A percentile compares a stretch with the other conserved stretches of the same genome.
Evolutionary conservation across 257 asterid species (phyloP).

Genomic region (Fraxinus pennsylvanica): DNA sequence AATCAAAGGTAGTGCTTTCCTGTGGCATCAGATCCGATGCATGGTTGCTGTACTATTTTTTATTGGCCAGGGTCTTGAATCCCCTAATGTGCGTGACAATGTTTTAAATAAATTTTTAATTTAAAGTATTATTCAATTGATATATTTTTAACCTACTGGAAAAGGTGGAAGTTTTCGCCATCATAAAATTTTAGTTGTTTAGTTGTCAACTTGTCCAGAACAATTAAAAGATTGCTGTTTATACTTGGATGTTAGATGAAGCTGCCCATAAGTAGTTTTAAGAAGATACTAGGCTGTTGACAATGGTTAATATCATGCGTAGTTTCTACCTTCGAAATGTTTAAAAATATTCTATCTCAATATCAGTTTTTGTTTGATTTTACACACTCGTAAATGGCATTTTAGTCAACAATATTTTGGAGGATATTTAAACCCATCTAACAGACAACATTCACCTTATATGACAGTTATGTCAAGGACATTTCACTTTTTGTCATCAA

Average conservation of each 20-base stretch:
- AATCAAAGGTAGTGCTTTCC: slow-evolving; percentile 93
- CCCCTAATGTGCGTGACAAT: slow-evolving; percentile 67
- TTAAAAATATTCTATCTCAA: not conserved
- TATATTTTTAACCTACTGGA: not conserved
- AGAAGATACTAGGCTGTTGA: slow-evolving; percentile 5
- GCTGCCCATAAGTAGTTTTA: slow-evolving; percentile 13
- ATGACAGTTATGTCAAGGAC: not conserved
- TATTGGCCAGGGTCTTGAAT: slow-evolving; percentile 95
- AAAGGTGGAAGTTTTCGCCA: slow-evolving; percentile 10
- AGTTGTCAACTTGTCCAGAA: slow-evolving; percentile 15
- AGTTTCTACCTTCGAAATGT: slow-evolving; percentile 6
- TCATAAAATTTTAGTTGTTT: slow-evolving; percentile 11
- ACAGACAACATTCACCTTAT: not conserved
- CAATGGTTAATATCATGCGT: slow-evolving; percentile 16
- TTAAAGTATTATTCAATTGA: slow-evolving; percentile 22
- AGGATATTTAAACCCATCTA: not conserved
- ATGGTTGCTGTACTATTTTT: slow-evolving; percentile 88
- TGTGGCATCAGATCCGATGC: slow-evolving; percentile 99
- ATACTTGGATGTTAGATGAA: slow-evolving; percentile 3
- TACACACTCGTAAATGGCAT: slow-evolving; percentile 1
- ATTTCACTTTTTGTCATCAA: not conserved
- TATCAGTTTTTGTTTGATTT: slow-evolving; percentile 9
- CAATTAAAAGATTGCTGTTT: slow-evolving; percentile 10
- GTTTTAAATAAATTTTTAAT: slow-evolving; percentile 20
- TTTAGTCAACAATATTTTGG: not conserved